These are phyloP conservation scores for Globisporangium cystogenes DNA, from an alignment of 352 stramenopile species.

Conservation along the genomic window DNA sequence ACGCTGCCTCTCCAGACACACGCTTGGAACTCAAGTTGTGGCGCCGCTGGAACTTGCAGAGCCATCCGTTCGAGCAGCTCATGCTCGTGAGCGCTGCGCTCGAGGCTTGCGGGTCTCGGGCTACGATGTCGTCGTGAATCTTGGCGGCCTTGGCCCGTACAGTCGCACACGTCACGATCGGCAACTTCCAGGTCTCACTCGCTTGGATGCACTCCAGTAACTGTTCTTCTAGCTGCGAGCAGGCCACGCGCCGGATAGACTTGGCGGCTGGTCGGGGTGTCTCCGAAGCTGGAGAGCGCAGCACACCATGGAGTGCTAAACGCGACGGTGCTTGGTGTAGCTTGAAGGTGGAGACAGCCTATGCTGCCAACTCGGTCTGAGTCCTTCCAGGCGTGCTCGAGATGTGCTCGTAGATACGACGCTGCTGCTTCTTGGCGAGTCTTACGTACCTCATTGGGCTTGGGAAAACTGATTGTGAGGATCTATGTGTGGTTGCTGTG, in stretches of 20 bases:
- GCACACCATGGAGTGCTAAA: not conserved
- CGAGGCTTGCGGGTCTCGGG: not conserved
- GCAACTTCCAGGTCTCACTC: not conserved
- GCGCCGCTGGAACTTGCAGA: conserved; percentile 8
- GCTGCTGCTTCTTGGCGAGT: not conserved
- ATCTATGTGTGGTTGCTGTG: not conserved
- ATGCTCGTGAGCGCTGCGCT: not conserved
- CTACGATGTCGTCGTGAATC: not conserved
- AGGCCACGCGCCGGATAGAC: not conserved
- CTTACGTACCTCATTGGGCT: not conserved
- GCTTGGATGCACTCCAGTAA: not conserved
- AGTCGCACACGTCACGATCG: too few species aligned
- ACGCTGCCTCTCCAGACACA: conserved; percentile 8
- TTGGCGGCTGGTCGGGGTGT: not conserved
- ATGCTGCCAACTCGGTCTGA: not conserved
- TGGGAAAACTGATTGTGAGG: not conserved
- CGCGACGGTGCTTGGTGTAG: not conserved
- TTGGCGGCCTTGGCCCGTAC: too few species aligned
- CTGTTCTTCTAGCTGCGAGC: not conserved
- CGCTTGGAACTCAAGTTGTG: conserved; percentile 10
- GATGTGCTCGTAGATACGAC: not conserved
- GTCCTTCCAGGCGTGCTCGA: not conserved
- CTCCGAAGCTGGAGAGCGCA: not conserved
- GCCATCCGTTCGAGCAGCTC: conserved; percentile 24
- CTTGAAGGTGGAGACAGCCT: not conserved